Conservation (phyloP, 257 asterid genomes). For the Solanum virginianum region DNA sequence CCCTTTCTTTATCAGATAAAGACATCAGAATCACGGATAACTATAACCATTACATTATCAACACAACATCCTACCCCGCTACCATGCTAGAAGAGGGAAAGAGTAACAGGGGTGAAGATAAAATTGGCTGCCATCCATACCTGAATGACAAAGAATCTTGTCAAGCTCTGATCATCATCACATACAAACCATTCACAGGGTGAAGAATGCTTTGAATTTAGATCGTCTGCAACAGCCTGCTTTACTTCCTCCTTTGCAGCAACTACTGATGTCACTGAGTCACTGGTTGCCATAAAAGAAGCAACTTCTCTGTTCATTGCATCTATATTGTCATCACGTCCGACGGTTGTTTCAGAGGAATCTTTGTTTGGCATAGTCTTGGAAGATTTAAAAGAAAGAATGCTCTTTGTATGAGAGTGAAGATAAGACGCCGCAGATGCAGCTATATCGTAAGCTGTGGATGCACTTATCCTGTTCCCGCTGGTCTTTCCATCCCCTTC, state of each 20-base stretch:
- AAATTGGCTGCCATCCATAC: conserved; percentile 10
- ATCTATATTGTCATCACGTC: conserved; percentile 1
- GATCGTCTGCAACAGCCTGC: conserved; percentile 95
- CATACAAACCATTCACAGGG: conserved; percentile 97
- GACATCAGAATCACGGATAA: not conserved
- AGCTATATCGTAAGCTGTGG: conserved; percentile 72
- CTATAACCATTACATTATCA: not conserved
- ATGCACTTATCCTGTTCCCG: conserved; percentile 32
- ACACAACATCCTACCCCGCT: not conserved
- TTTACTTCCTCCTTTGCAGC: conserved; percentile 98
- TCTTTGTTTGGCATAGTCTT: conserved; percentile 15
- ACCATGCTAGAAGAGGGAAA: not conserved
- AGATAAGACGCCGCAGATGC: conserved; percentile 94
- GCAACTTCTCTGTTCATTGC: conserved; percentile 42
- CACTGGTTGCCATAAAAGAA: conserved; percentile 74
- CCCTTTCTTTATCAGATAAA: not conserved
- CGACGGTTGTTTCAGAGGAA: conserved; percentile 1
- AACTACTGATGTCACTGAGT: conserved; percentile 85
- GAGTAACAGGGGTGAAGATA: not conserved
- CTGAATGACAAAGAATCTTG: conserved; percentile 84
- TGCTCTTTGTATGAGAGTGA: conserved; percentile 72
- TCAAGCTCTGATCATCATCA: conserved; percentile 72
- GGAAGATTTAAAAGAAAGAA: conserved; percentile 48
- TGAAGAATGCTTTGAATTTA: conserved; percentile 55
- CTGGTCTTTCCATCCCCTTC: conserved; percentile 9